phyloP scores from a whole-genome alignment of 495 filamentous ascomycete genomes.

The Pseudomonodictys pantanalensis region DNA sequence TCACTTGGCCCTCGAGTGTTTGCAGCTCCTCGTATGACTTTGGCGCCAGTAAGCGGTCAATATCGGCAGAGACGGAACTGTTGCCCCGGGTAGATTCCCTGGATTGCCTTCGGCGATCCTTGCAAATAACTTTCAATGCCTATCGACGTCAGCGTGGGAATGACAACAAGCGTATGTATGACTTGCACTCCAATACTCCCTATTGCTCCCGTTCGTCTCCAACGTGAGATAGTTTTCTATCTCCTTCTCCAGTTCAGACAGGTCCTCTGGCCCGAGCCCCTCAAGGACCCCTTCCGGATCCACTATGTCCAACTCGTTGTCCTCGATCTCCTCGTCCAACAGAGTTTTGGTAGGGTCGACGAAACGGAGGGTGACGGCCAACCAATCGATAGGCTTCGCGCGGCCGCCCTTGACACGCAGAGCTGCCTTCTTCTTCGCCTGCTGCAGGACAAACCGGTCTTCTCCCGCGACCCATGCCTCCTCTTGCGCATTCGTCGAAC shows the following conservation, averaged over 20 bases:
- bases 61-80: slow-evolving; percentile 78
- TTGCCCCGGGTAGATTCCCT: slow-evolving; percentile 69
- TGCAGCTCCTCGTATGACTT: slow-evolving; percentile 87
- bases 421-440: slow-evolving; percentile 96
- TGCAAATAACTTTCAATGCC: slow-evolving; percentile 81
- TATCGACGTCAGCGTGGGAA: slow-evolving; percentile 41
- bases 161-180: neutral
- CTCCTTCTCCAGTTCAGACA: slow-evolving; percentile 77
- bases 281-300: slow-evolving; percentile 82
- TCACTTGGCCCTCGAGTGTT: slow-evolving; percentile 79
- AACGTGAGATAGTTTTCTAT: slow-evolving; percentile 81
- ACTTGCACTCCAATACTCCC: slow-evolving; percentile 79
- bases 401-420: slow-evolving; percentile 92
- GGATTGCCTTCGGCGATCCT: slow-evolving; percentile 67
- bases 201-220: slow-evolving; percentile 72
- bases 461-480: slow-evolving; percentile 82
- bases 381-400: slow-evolving; percentile 91
- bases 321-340: slow-evolving; percentile 80
- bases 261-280: slow-evolving; percentile 63
- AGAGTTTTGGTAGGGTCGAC: slow-evolving; percentile 71
- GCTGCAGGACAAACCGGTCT: slow-evolving; percentile 92
- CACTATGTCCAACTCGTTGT: slow-evolving; percentile 73
- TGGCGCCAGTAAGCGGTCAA: slow-evolving; percentile 78
- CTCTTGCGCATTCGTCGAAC: slow-evolving; percentile 38
- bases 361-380: slow-evolving; percentile 84